phyloP scores from a whole-genome alignment of 108 stramenopile genomes.

The Nitzschia palea region DNA sequence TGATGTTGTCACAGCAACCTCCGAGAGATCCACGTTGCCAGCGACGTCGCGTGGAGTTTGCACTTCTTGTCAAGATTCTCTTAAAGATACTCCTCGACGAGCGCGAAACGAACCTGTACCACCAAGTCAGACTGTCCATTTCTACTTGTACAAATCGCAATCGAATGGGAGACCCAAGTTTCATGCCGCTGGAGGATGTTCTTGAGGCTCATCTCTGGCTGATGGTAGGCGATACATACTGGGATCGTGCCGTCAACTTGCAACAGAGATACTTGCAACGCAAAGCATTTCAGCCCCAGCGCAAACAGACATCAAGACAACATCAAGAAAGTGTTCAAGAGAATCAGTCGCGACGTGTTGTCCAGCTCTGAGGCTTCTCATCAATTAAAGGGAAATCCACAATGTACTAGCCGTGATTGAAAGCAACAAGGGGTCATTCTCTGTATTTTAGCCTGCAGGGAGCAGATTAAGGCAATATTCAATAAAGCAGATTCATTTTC shows the following conservation, averaged over 20 bases:
- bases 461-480: too few relatives aligned
- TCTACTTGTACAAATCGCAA: background rate
- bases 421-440: too few relatives aligned
- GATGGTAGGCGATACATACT: slow-evolving; percentile 1
- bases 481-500: too few relatives aligned
- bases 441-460: too few relatives aligned
- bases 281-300: background rate
- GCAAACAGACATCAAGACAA: too few relatives aligned
- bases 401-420: too few relatives aligned
- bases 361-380: too few relatives aligned
- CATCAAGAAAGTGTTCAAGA: too few relatives aligned
- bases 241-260: background rate
- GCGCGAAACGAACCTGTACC: background rate
- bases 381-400: too few relatives aligned
- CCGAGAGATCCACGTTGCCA: background rate
- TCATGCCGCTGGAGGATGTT: background rate
- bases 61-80: background rate
- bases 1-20: background rate
- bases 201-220: background rate
- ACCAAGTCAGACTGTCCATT: background rate
- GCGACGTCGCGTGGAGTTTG: background rate
- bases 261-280: background rate
- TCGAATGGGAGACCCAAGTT: slow-evolving; percentile 1
- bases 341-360: too few relatives aligned
- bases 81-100: background rate